Conservation (phyloP, 2,329 filamentous ascomycete genomes). For the Neopestalotiopsis sp. region DNA sequence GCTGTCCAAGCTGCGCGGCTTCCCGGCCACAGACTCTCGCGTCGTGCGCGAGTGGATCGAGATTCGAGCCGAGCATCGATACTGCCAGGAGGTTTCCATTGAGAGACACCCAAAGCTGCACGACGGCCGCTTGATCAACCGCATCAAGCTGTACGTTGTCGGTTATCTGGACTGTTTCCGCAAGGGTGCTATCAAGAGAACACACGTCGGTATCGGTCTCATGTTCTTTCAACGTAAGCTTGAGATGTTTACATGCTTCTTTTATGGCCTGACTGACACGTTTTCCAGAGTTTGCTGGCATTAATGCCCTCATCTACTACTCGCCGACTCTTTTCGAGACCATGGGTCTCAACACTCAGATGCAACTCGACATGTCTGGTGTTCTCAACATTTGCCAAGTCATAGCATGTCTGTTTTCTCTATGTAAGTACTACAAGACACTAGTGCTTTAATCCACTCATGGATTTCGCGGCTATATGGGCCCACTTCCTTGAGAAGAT, state of each 20-base stretch:
- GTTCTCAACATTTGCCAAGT: slow-evolving; percentile 48
- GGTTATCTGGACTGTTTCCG: slow-evolving; percentile 36
- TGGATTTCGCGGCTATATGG: too few species aligned
- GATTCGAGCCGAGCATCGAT: slow-evolving; percentile 52
- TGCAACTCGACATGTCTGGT: slow-evolving; percentile 45
- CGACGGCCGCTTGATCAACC: slow-evolving; percentile 43
- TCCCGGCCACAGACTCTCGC: slow-evolving; percentile 46
- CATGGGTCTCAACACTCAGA: slow-evolving; percentile 39
- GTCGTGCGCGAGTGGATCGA: slow-evolving; percentile 53
- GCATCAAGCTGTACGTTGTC: slow-evolving; percentile 43
- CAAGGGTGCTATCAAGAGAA: slow-evolving; percentile 13
- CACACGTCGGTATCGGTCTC: not conserved
- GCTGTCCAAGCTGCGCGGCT: slow-evolving; percentile 43
- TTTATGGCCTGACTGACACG: slow-evolving; percentile 37
- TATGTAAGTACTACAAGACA: slow-evolving; percentile 30
- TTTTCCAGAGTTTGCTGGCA: slow-evolving; percentile 47
- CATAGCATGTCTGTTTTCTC: slow-evolving; percentile 51
- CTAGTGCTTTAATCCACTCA: too few species aligned
- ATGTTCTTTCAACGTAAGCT: not conserved
- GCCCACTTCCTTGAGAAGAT: too few species aligned
- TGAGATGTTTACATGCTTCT: not conserved
- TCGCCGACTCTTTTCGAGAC: slow-evolving; percentile 47
- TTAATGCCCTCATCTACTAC: slow-evolving; percentile 54
- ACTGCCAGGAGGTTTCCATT: slow-evolving; percentile 45
- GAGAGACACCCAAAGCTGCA: slow-evolving; percentile 40